Conservation (phyloP, 371 early-diverging fungal genomes). For the Mortierella sp. region DNA sequence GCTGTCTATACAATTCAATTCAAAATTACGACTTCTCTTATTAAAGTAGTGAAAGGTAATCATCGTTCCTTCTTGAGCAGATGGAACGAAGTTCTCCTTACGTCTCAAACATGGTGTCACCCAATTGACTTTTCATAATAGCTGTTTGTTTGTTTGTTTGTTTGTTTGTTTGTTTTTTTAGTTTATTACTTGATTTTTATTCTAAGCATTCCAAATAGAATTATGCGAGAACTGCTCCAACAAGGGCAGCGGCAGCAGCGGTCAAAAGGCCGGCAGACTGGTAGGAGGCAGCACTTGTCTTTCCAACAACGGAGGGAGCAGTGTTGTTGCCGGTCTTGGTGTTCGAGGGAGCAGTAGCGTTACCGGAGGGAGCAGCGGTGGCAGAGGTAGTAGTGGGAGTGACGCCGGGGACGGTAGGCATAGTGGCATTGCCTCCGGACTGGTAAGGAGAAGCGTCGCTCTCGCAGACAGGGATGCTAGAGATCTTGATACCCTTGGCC, state of each 20-base stretch:
- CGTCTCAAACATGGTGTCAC: too few relatives aligned
- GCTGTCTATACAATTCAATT: too few relatives aligned
- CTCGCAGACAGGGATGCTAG: constrained; percentile 20
- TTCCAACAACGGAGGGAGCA: not conserved
- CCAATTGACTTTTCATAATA: too few relatives aligned
- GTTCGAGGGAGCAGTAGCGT: not conserved
- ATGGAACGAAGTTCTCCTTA: too few relatives aligned
- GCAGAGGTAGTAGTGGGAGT: not conserved
- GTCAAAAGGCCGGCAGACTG: not conserved
- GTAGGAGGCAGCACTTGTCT: not conserved
- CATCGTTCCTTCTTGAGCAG: too few relatives aligned
- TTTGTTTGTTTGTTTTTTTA: too few relatives aligned
- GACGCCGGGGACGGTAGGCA: not conserved
- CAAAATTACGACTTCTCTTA: too few relatives aligned
- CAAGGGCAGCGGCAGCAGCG: not conserved
- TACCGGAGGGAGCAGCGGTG: not conserved
- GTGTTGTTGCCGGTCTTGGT: not conserved
- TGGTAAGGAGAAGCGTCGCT: constrained; percentile 11
- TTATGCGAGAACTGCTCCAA: not conserved
- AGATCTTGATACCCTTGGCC: constrained; percentile 15
- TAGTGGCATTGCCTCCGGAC: not conserved
- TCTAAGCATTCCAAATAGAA: too few relatives aligned
- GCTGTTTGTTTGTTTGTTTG: too few relatives aligned
- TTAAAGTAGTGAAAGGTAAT: too few relatives aligned
- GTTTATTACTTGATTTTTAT: too few relatives aligned